These are phyloP conservation scores for Podila horticola DNA, from an alignment of 192 early-diverging fungal species.

Conservation along the genomic window DNA sequence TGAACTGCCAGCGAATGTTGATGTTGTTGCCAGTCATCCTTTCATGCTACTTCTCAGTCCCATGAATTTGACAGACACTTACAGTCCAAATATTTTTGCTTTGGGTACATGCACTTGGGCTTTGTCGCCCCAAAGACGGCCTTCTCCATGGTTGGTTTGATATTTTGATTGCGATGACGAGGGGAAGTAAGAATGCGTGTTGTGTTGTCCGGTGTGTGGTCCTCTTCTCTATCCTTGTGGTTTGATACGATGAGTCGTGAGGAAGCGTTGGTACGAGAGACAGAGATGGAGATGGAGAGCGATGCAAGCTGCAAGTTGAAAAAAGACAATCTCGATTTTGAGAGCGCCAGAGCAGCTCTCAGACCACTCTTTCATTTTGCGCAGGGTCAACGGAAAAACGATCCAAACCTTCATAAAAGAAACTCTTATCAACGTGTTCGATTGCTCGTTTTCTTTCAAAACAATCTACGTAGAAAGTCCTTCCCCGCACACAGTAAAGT, in stretches of 20 bases:
- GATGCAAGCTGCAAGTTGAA: too few species aligned
- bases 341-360: too few species aligned
- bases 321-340: too few species aligned
- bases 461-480: too few species aligned
- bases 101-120: conserved; percentile 91
- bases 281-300: too few species aligned
- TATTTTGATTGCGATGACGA: conserved; percentile 4
- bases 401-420: too few species aligned
- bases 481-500: background rate
- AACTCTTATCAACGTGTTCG: too few species aligned
- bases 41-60: background rate
- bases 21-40: background rate
- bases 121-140: conserved; percentile 82
- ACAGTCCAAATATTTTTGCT: conserved; percentile 93
- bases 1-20: background rate
- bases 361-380: too few species aligned
- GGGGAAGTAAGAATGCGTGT: background rate
- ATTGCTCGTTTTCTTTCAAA: too few species aligned
- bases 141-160: conserved; percentile 56
- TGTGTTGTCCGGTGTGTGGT: background rate
- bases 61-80: conserved; percentile 4
- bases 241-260: too few species aligned
- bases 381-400: too few species aligned
- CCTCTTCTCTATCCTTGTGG: background rate
- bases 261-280: too few species aligned